Base-by-base conservation (phyloP, 2,329 filamentous ascomycete species). In the Aureobasidium sp. region DNA sequence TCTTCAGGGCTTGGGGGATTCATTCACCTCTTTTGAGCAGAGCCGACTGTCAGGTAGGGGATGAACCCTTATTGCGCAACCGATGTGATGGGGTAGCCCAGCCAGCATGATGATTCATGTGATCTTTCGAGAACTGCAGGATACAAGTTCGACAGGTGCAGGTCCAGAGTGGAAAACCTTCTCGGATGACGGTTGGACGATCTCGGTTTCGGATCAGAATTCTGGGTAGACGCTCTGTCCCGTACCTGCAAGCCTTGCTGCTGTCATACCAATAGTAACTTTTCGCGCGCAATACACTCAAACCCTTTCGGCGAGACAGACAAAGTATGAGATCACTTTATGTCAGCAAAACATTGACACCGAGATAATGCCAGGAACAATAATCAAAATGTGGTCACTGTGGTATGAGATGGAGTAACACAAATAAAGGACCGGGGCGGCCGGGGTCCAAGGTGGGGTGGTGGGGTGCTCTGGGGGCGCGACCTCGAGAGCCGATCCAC, bases 391-490 rank as follows among this genome's bases (percentile, higher is more conserved):
- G 27, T 29, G 27, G 27, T 29, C 27, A 29, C 19, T 3, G 19
- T 14, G 3, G 19, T 34, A 34, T 35, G 21, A 35, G 44, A 47
- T 47, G 44, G 44, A 47, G 44, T 47, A 47, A 45, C 10, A 45
- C 29, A 34, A 45, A 45, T 14, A 32, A 11, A 47, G 30, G 24
- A n/a, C 44, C 44, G 44, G 44, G 44, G 44, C 21, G 44, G 8
- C 41, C 44, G 44, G 44, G 41, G 44, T 19, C 27, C 30, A 29
- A 45, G 17, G 41, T 24, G 25, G 41, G 41, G 29, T 17, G 17
- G 32, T 39, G 32, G 32, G 32, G 32, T 35, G n/a, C 6, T 30
- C 45, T 49, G 45, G 45, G 42, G 29, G 41, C 42, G 24, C 8
- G 30, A 17, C 30, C 45, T 38, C 34, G n/a, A n/a, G n/a, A n/a